Conservation (phyloP, 1,139 yeast species). For the Saccharomyces pastorianus region DNA sequence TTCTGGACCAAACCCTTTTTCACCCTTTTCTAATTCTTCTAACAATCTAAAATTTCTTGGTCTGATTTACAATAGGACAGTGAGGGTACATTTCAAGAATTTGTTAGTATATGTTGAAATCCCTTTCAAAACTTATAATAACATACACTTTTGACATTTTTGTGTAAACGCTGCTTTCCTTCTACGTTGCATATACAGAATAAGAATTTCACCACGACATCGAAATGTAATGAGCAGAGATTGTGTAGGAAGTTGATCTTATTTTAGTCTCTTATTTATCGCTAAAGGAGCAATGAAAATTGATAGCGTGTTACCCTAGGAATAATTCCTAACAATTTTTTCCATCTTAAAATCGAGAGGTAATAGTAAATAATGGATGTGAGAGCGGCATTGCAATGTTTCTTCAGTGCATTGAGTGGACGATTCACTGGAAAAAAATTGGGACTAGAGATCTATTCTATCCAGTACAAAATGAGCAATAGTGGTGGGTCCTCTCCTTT, state of each 20-base stretch:
- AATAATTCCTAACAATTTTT: neutral
- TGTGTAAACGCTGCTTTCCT: neutral
- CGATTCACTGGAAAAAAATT: neutral
- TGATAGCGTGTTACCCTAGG: neutral
- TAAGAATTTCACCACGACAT: neutral
- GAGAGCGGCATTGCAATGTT: neutral
- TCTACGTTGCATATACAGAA: neutral
- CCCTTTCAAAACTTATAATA: neutral
- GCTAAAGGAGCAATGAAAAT: neutral
- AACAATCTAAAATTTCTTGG: conserved; percentile 90
- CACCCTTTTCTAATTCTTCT: conserved; percentile 96
- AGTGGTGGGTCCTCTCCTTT: conserved; percentile 42
- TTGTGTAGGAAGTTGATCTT: neutral
- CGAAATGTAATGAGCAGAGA: neutral
- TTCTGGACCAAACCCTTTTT: conserved; percentile 94
- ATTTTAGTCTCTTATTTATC: neutral
- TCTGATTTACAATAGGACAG: conserved; percentile 33
- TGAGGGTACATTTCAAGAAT: neutral
- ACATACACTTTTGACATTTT: conserved; percentile 37
- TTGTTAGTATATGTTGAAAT: conserved; percentile 3
- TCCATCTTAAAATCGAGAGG: neutral
- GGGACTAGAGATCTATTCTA: neutral
- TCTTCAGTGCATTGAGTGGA: neutral
- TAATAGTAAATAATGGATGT: neutral
- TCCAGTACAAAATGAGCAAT: conserved; percentile 13